phyloP scores from a whole-genome alignment of 2,329 filamentous ascomycete genomes.

The Alternaria metachromatica region DNA sequence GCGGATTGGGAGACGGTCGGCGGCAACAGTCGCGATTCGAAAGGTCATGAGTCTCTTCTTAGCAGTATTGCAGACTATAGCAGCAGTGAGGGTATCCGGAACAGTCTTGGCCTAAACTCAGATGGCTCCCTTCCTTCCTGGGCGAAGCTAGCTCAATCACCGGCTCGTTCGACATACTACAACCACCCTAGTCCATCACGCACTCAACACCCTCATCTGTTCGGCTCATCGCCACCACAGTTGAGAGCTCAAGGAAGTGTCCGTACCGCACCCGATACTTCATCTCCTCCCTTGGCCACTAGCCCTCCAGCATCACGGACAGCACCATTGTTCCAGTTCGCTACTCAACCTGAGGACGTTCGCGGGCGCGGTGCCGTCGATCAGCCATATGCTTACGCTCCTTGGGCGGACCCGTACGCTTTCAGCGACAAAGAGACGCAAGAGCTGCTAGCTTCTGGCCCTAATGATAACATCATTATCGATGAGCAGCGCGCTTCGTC shows the following conservation, averaged over 20 bases:
- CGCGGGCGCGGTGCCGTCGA: conserved; percentile 8
- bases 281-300: conserved; percentile 8
- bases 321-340: conserved; percentile 20
- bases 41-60: conserved; percentile 22
- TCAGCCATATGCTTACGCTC: conserved; percentile 23
- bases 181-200: conserved; percentile 33
- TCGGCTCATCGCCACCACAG: conserved; percentile 39
- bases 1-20: conserved; percentile 47
- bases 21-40: conserved; percentile 21
- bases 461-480: conserved; percentile 45
- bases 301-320: conserved; percentile 26
- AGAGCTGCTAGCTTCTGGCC: conserved; percentile 44
- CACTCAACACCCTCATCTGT: conserved; percentile 32
- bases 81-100: conserved; percentile 32
- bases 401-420: conserved; percentile 29
- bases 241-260: conserved; percentile 14
- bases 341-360: not conserved
- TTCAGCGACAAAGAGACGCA: conserved; percentile 43
- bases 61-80: conserved; percentile 47
- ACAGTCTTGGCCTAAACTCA: conserved; percentile 22
- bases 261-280: conserved; percentile 13
- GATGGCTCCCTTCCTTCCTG: conserved; percentile 18
- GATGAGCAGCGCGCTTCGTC: conserved; percentile 17
- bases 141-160: conserved; percentile 15
- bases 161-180: conserved; percentile 31